Evolutionary conservation across 768 basidiomycete species (phyloP).

Genomic region (Phallus indusiatus): DNA sequence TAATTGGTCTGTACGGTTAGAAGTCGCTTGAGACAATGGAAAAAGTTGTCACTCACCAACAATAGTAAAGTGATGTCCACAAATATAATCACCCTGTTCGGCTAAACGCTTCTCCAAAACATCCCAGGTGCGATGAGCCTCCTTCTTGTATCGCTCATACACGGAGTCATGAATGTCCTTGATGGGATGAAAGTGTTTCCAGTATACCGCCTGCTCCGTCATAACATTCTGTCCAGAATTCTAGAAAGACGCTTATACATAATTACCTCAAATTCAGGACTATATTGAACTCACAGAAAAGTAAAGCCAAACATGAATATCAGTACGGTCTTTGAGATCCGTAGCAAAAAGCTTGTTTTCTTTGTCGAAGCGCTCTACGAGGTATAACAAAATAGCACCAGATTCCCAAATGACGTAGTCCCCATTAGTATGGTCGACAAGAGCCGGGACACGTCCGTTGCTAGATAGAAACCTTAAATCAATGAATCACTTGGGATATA

Average conservation of each 20-base stretch:
- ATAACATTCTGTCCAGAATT: not conserved
- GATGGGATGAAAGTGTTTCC: not conserved
- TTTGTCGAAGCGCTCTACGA: slow-evolving; percentile 34
- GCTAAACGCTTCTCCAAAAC: not conserved
- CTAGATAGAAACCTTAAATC: not conserved
- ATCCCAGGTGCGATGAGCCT: not conserved
- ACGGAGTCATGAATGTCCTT: not conserved
- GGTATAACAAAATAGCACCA: slow-evolving; percentile 28
- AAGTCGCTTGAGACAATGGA: not conserved
- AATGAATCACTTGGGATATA: not conserved
- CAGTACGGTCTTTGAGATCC: not conserved
- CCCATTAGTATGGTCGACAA: slow-evolving; percentile 47
- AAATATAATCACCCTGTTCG: not conserved
- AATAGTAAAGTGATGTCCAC: not conserved
- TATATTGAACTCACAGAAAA: not conserved
- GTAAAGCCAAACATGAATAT: not conserved
- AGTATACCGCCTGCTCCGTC: not conserved
- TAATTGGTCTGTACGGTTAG: not conserved
- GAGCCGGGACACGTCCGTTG: slow-evolving; percentile 57
- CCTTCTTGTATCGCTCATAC: not conserved
- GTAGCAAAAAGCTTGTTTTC: slow-evolving; percentile 45
- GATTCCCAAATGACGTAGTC: slow-evolving; percentile 19
- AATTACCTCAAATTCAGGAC: not conserved
- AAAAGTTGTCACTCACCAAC: not conserved
- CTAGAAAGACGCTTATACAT: not conserved